Percentiles rank a stretch among this genome's conserved stretches.
phyloP scores from a whole-genome alignment of 1,139 yeast species.

The Magnusiomyces tetraspermus region DNA sequence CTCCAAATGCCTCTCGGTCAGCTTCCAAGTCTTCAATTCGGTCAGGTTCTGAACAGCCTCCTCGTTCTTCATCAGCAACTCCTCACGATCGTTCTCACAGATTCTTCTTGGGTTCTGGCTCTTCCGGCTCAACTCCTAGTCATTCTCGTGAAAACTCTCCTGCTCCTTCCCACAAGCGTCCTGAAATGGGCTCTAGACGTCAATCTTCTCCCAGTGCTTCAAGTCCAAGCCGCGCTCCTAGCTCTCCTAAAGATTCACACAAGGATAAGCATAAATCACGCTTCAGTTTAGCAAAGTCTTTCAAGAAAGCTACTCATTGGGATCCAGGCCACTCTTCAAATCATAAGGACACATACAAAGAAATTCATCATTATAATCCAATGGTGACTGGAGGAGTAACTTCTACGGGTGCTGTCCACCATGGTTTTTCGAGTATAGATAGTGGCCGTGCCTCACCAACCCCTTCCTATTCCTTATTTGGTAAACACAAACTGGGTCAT shows the following conservation, averaged over 20 bases:
- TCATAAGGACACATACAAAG: constrained; percentile 6
- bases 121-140: constrained; percentile 9
- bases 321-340: constrained; percentile 10
- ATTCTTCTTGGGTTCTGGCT: constrained; percentile 5
- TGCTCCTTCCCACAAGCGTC: constrained; percentile 26
- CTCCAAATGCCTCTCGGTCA: neutral
- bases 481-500: constrained; percentile 9
- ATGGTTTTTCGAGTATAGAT: no score
- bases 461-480: constrained; percentile 8
- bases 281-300: constrained; percentile 9
- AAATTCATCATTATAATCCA: neutral
- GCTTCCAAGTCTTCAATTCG: constrained; percentile 5
- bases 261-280: constrained; percentile 10
- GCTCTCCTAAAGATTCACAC: constrained; percentile 3
- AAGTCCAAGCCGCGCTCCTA: constrained; percentile 8
- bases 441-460: constrained; percentile 1
- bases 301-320: constrained; percentile 12
- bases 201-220: constrained; percentile 25
- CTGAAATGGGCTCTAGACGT: constrained; percentile 32
- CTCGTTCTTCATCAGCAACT: constrained; percentile 4
- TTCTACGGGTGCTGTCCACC: neutral
- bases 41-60: constrained; percentile 10
- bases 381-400: neutral
- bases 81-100: constrained; percentile 8
- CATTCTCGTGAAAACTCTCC: constrained; percentile 21